phyloP scores from a whole-genome alignment of 768 basidiomycete genomes.

The Coprinopsis cinerea region DNA sequence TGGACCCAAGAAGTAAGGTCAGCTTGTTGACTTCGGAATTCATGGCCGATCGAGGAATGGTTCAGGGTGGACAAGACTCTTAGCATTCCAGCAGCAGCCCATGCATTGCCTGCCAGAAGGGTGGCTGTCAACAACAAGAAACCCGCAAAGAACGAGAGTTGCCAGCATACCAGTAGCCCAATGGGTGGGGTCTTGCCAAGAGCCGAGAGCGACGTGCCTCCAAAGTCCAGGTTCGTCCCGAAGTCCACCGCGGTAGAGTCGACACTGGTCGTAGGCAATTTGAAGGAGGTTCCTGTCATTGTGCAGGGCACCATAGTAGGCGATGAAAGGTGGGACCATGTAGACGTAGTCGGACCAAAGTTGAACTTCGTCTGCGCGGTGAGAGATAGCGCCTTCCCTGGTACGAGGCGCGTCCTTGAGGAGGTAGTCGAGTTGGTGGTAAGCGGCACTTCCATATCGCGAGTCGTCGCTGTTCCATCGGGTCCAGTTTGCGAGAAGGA shows the following conservation, averaged over 20 bases:
- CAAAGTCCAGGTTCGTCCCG: conserved; percentile 44
- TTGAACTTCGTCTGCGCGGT: conserved; percentile 46
- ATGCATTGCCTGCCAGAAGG: conserved; percentile 45
- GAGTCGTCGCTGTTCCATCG: conserved; percentile 28
- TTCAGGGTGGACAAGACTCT: conserved; percentile 50
- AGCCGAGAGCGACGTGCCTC: conserved; percentile 49
- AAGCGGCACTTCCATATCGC: conserved; percentile 37
- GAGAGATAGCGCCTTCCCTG: conserved; percentile 52
- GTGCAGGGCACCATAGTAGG: conserved; percentile 53
- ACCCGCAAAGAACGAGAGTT: background rate
- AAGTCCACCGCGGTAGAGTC: conserved; percentile 51
- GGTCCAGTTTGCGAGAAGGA: conserved; percentile 51
- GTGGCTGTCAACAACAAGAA: background rate
- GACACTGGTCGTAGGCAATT: conserved; percentile 49
- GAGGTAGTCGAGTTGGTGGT: conserved; percentile 43
- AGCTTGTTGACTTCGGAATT: conserved; percentile 32
- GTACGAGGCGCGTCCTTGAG: conserved; percentile 38
- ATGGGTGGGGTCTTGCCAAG: conserved; percentile 39
- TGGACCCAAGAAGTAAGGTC: conserved; percentile 49
- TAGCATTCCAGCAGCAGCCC: conserved; percentile 64
- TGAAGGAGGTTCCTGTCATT: conserved; percentile 34
- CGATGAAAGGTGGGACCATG: conserved; percentile 63
- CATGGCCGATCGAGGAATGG: conserved; percentile 32
- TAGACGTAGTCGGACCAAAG: conserved; percentile 56
- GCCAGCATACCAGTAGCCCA: conserved; percentile 47